These are phyloP conservation scores for Magnaporthiopsis incrustans DNA, from an alignment of 2,329 filamentous ascomycete species.

Conservation along the genomic window DNA sequence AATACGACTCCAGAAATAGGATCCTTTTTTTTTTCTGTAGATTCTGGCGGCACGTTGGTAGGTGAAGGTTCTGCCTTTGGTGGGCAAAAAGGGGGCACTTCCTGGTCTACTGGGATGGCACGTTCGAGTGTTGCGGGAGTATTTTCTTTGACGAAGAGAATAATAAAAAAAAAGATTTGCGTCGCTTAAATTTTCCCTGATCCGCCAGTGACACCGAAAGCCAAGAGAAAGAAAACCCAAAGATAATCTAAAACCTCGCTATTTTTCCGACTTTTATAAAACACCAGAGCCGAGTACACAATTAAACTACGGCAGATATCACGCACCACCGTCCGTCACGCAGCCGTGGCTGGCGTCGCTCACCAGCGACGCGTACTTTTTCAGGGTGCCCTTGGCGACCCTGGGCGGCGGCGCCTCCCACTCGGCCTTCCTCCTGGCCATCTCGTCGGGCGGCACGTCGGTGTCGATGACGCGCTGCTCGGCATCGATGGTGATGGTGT, in stretches of 20 bases:
- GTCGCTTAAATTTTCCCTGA: background rate
- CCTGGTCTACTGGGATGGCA: background rate
- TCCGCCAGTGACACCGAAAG: background rate
- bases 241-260: background rate
- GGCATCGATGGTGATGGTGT: conserved; percentile 74
- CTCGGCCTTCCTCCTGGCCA: conserved; percentile 45
- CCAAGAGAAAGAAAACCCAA: background rate
- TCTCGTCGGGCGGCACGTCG: conserved; percentile 57
- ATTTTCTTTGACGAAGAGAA: too few relatives aligned
- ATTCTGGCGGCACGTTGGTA: background rate
- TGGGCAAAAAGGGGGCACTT: background rate
- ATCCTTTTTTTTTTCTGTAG: background rate
- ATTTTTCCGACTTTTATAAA: conserved; percentile 1
- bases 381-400: conserved; percentile 57
- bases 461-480: conserved; percentile 63
- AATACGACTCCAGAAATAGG: background rate
- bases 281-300: background rate
- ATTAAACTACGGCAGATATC: background rate
- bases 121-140: too few relatives aligned
- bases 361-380: conserved; percentile 58
- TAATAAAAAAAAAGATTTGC: background rate
- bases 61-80: background rate
- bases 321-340: conserved; percentile 39
- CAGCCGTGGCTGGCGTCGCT: conserved; percentile 53
- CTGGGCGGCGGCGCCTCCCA: conserved; percentile 56